Conservation (phyloP, 23 red algal species). For the Pyropia haitanensis region DNA sequence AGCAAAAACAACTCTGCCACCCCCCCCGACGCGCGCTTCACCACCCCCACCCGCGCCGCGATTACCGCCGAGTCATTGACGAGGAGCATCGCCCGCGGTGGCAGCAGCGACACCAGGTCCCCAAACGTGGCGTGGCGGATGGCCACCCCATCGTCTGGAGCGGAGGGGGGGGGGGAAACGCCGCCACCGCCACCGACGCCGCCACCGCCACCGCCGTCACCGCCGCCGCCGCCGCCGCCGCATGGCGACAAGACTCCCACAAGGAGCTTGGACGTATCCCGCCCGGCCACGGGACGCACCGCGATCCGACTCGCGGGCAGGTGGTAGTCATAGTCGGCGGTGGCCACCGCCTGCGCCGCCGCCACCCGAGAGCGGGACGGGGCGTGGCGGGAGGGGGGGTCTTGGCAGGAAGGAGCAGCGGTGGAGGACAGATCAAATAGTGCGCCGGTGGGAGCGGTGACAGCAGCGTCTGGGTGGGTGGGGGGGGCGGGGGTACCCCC, state of each 20-base stretch:
- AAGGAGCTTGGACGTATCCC: constrained; percentile 60
- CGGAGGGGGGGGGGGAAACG: too few species aligned
- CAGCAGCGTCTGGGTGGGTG: too few species aligned
- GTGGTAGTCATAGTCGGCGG: constrained; percentile 60
- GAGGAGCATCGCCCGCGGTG: constrained; percentile 36
- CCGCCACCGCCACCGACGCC: neutral
- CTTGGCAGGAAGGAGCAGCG: too few species aligned
- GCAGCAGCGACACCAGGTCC: constrained; percentile 43
- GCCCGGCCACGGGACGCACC: constrained; percentile 30
- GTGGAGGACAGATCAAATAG: too few species aligned
- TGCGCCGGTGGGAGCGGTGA: too few species aligned
- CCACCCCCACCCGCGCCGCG: constrained; percentile 55
- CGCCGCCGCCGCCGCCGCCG: neutral
- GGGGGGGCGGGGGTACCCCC: too few species aligned
- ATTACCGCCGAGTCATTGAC: constrained; percentile 75
- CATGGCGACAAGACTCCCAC: constrained; percentile 12
- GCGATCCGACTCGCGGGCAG: constrained; percentile 69
- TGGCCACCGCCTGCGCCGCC: constrained; percentile 24
- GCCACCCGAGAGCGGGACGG: neutral
- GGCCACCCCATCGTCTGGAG: constrained; percentile 3
- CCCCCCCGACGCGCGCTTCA: constrained; percentile 35
- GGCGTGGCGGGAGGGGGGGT: too few species aligned
- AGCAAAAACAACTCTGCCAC: constrained; percentile 63
- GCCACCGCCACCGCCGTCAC: too few species aligned
- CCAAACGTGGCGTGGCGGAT: constrained; percentile 21